A percentile compares a stretch with the other conserved stretches of the same genome.
Evolutionary conservation across 73 alveolate species (phyloP).

Genomic region (Paramecium biaurelia): DNA sequence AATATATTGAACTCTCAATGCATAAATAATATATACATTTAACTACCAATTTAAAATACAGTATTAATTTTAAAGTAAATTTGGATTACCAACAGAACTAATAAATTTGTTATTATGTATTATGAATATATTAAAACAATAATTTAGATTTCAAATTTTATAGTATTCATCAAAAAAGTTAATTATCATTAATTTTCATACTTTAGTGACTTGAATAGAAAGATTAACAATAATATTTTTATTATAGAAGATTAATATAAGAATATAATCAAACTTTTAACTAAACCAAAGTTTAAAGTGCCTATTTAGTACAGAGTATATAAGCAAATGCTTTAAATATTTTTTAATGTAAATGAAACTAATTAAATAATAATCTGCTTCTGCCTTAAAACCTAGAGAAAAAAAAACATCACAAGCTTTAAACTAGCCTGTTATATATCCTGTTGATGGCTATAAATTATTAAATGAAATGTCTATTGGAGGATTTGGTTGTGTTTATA

Average conservation of each 20-base stretch:
- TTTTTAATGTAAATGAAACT: background rate
- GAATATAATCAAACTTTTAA: background rate
- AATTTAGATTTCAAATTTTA: background rate
- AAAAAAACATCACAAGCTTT: background rate
- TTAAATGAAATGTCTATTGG: background rate
- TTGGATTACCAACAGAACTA: background rate
- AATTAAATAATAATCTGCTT: background rate
- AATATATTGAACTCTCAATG: background rate
- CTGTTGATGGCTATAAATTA: background rate
- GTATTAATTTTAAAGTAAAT: background rate
- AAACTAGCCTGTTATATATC: background rate
- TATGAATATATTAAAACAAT: background rate
- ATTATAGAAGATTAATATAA: background rate
- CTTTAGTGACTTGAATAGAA: background rate
- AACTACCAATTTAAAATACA: background rate
- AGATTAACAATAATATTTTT: background rate
- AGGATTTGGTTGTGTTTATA: slow-evolving; percentile 14
- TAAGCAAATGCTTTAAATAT: background rate
- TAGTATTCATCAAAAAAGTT: background rate
- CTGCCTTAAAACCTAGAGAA: background rate
- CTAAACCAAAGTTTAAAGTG: background rate
- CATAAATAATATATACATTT: no score
- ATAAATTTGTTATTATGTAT: background rate
- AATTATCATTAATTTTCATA: background rate
- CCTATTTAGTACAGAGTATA: background rate